Evolutionary conservation across 257 asterid species (phyloP), one percentile per base, ranked within the genome.

Genomic region (Ilex asprella): DNA sequence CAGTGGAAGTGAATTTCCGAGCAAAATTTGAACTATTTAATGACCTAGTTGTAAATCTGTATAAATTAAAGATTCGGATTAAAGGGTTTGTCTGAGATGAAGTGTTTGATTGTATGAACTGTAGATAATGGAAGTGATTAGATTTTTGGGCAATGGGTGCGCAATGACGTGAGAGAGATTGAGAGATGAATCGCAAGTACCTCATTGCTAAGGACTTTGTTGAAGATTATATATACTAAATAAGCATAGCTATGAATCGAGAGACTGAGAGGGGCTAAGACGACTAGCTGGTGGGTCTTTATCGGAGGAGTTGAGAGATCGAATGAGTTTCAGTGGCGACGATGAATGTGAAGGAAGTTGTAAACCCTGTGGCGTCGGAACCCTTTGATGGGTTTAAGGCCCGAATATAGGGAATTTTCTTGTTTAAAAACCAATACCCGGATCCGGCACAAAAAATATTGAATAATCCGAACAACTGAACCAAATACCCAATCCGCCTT

Each of bases 151-250:
- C 27, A 21, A 21, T 21, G 56, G 79, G 56, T 55, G 70, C 76
- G 41, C 69, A 64, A 63, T 60, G 44, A 53, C 75, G 62, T 31
- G 27, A 29, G 72, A 88, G 73, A 59, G 85, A 59, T 59, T 60
- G 85, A 31, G 85, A 77, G 75, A 79, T 39, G 58, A 79, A 62
- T 39, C 81, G 84, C 35, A 64, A 35, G 58, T 16, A 68, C 69
- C 80, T 83, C 96, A 87, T 87, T 87, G 61, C 51, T 67, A 6
- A 9, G 41, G 53, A 43, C 14, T 46, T 46, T 46, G 52, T 46
- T 10, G 52, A 2, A 46, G 15, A 10, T 3, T 46, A 12, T 10
- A 46, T 3, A 16, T 53, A 12, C 65, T 53, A 74, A 7, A 57
- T 14, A 41, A 69, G 60, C 75, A 70, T 70, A 46, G 52, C n/a